A percentile compares a stretch with the other conserved stretches of the same genome.
Evolutionary conservation across 331 rosid genomes (phyloP).

Genomic region (Rhamnella rubrinervis): DNA sequence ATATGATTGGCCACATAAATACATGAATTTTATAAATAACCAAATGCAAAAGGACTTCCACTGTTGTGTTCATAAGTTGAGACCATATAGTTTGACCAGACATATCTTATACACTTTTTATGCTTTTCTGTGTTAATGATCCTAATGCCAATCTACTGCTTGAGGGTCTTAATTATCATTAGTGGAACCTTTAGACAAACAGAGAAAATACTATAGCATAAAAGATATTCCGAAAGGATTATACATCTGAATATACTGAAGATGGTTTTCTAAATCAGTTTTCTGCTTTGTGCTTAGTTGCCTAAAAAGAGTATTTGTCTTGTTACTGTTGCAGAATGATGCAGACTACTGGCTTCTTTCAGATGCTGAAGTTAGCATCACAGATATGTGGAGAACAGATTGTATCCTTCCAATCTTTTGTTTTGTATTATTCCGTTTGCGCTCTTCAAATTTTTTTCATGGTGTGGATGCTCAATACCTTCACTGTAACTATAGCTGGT

Average conservation of each 20-base stretch:
- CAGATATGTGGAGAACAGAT: constrained; percentile 95
- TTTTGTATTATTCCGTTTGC: constrained; percentile 6
- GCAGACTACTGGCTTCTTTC: constrained; percentile 99
- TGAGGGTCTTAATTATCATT: no score
- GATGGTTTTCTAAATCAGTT: neutral
- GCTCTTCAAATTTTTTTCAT: neutral
- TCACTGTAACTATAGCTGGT: constrained; percentile 55
- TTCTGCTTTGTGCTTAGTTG: neutral
- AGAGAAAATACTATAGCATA: neutral
- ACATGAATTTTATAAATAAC: no score
- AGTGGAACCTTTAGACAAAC: no score
- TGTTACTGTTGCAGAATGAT: constrained; percentile 63
- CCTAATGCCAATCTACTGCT: no score
- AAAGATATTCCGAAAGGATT: neutral
- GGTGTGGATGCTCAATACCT: constrained; percentile 34
- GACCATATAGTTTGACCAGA: no score
- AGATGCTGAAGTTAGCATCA: constrained; percentile 93
- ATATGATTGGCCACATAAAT: no score
- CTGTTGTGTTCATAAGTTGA: no score
- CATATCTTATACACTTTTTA: no score
- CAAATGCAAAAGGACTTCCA: no score
- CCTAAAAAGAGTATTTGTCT: constrained; percentile 6
- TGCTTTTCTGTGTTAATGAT: no score
- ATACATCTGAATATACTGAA: neutral
- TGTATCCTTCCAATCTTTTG: constrained; percentile 56